Base-by-base conservation (phyloP, 2,329 filamentous ascomycete genomes). In the Microsporum canis region DNA sequence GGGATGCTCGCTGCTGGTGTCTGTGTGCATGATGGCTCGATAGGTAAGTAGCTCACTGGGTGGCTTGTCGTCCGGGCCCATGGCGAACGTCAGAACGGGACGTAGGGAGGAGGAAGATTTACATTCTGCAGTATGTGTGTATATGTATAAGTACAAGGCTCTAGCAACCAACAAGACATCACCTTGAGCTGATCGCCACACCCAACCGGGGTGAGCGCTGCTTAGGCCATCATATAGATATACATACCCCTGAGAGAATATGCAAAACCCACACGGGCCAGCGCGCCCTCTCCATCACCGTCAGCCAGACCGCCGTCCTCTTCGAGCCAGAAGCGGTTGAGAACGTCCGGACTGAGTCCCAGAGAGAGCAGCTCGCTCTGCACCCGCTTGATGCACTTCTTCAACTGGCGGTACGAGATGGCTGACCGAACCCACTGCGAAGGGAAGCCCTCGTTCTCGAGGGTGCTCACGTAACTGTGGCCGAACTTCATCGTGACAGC, bases 331-430 rank as follows among this genome's bases (percentile, higher is more conserved):
- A 94, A 79, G 61, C 82, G 81, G 55, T 84, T 80, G 60, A 95
- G 76, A 1, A 87, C 90, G 7, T 86, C 80, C 3, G 83, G 82
- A 65, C 89, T 87, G 34, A 95, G 82, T 5, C 89, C 89, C 12
- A 92, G 76, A 38, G 81, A 79, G 45, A 79, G 76, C 59, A 95
- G 80, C 76, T 95, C 89, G 58, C 78, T 76, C 65, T 86, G 83
- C 57, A 95, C 86, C 70, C 86, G 86, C 71, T 91, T 92, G 70
- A 95, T 86, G 74, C 88, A 89, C 77, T 95, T 95, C 75, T 95
- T 95, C 61, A 95, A 82, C 72, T 90, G 84, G 51, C 86, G 82
- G 72, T 95, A 95, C 2, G 88, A 89, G 64, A 95, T 88, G 57
- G 90, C 89, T 33, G 84, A 85, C 51, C 87, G 80, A 57, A 91